Evolutionary conservation across 1,284 basidiomycete genomes (phyloP), one percentile per base, ranked within the genome.

Genomic region (Sporisorium iseilematis-ciliati): DNA sequence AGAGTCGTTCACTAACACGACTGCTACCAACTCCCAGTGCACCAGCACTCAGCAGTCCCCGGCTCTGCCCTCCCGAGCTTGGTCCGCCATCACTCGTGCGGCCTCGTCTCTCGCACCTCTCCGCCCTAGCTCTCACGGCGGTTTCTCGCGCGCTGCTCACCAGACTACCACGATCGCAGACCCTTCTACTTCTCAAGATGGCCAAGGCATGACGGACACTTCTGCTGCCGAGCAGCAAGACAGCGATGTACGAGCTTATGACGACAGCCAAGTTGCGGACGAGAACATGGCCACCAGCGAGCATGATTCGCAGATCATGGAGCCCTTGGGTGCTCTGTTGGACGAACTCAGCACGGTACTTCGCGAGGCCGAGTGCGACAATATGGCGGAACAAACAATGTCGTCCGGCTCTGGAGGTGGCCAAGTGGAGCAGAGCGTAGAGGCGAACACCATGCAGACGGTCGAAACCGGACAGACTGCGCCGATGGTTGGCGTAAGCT

Each of bases 11-110:
- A 14, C 33, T 1, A 20, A 52, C 12, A 7, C 1, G 4, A 21
- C 31, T 10, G 23, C 21, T 25, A 16, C 50, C 14, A 14, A 20
- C 33, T 25, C 50, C 8, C 31, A n/a, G 5, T 18, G 31, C 23
- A 35, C n/a, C 6, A 5, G 29, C n/a, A 8, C 0, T 12, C 40
- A 43, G 6, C 29, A 29, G 14, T 55, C 53, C 8, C 53, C 53
- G 7, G 11, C 41, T 11, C 23, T 55, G 53, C 8, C 38, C 25
- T 55, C 40, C 6, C 53, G 40, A 14, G 40, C 53, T 18, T 55
- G 53, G 53, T 29, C 23, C 7, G 52, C 40, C 2, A 7, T 54
- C 41, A 33, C 40, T 14, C 16, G 41, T 29, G 53, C 53, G 11
- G 53, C 53, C 6, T 55, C 41, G 10, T 29, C n/a, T 26, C 21